These are phyloP conservation scores for Albizia julibrissin DNA, from an alignment of 306 rosid species.

Conservation along the genomic window DNA sequence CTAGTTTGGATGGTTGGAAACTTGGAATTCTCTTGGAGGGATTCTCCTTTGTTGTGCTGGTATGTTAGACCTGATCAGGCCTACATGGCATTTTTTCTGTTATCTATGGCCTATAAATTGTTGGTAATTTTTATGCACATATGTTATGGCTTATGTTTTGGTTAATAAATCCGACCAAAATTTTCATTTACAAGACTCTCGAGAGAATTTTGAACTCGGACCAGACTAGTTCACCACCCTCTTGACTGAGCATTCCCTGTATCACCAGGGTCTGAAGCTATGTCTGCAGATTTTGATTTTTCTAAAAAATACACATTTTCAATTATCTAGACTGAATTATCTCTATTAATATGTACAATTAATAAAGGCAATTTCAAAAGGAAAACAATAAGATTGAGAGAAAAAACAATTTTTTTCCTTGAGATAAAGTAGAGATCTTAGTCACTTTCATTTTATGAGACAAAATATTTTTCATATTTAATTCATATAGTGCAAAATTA, in stretches of 20 bases:
- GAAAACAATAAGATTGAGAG: too few species aligned
- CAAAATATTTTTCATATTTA: too few species aligned
- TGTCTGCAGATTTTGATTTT: constrained; percentile 67
- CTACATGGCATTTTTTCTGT: background rate
- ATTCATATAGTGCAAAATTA: too few species aligned
- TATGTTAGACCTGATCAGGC: constrained; percentile 41
- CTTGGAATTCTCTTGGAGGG: constrained; percentile 84
- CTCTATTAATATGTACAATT: too few species aligned
- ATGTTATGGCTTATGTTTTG: constrained; percentile 3
- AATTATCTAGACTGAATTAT: too few species aligned
- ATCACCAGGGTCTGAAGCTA: constrained; percentile 74
- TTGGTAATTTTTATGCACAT: constrained; percentile 2
- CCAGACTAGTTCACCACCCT: background rate
- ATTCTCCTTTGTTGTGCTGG: constrained; percentile 76
- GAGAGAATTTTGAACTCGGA: background rate
- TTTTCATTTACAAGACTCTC: background rate
- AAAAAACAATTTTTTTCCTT: too few species aligned
- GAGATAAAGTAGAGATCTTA: too few species aligned
- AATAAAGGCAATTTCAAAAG: too few species aligned
- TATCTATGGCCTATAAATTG: background rate
- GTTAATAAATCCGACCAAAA: constrained; percentile 15
- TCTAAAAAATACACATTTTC: too few species aligned
- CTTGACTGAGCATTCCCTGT: constrained; percentile 18
- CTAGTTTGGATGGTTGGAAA: constrained; percentile 55
- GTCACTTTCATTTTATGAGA: too few species aligned